A percentile compares a stretch with the other conserved stretches of the same genome.
Conservation (phyloP, 495 filamentous ascomycete species). For the Symbiotaphrina buchneri region DNA sequence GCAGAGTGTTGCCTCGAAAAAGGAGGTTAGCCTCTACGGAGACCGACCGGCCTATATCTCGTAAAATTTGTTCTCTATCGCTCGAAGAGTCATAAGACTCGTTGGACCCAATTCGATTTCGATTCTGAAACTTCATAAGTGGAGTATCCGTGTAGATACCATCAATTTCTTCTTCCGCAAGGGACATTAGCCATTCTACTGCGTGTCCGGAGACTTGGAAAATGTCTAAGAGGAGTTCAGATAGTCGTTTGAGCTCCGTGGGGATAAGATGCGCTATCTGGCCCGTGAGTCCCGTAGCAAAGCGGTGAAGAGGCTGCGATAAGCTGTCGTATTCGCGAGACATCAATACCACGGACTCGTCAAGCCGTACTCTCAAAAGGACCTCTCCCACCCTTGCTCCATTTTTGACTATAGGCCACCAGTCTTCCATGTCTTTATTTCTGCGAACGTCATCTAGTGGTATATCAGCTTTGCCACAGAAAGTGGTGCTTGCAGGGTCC, state of each 20-base stretch:
- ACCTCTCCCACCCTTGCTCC: constrained; percentile 65
- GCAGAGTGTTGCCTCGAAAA: constrained; percentile 83
- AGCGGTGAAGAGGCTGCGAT: constrained; percentile 66
- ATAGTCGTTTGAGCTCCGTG: constrained; percentile 51
- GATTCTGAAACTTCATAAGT: constrained; percentile 48
- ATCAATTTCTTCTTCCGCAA: constrained; percentile 95
- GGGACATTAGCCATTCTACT: constrained; percentile 73
- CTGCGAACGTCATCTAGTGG: constrained; percentile 62
- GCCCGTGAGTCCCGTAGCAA: constrained; percentile 60
- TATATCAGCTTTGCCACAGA: constrained; percentile 65
- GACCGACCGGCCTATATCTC: constrained; percentile 31
- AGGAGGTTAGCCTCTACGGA: constrained; percentile 74
- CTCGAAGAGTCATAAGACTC: constrained; percentile 41
- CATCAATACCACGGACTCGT: constrained; percentile 78
- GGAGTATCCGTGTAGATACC: constrained; percentile 58
- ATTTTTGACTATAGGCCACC: constrained; percentile 66
- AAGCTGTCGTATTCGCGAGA: constrained; percentile 65
- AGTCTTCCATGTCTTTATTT: constrained; percentile 65
- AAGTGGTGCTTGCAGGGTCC: constrained; percentile 21
- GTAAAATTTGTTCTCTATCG: constrained; percentile 31
- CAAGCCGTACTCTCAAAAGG: constrained; percentile 60
- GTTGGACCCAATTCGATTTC: constrained; percentile 42
- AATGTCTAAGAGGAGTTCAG: constrained; percentile 77
- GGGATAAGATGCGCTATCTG: constrained; percentile 67
- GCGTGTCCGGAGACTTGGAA: constrained; percentile 86